Evolutionary conservation across 257 asterid species (phyloP), one percentile per base, ranked within the genome.

Genomic region (Solanum megistacrolobum): DNA sequence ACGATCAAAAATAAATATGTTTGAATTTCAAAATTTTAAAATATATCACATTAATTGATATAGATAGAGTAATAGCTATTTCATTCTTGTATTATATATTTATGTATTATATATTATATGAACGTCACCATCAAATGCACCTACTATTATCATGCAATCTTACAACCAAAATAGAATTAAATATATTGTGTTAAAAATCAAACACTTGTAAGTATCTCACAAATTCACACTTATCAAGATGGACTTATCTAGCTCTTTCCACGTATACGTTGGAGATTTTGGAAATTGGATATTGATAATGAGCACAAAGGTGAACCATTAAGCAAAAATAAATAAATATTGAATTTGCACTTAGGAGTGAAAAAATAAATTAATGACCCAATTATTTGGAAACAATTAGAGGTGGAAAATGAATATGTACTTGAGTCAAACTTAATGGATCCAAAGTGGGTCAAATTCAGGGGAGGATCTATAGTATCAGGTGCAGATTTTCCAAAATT

Each of bases 51-150:
- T 12, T 0, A 43, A 43, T 43, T 43, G 52, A 43, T 0, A 43
- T 1, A 12, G 52, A 43, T 12, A 12, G 52, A 62, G 31, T 85
- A 39, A 21, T 85, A 55, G 18, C 66, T 32, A 39, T 73, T 79
- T 27, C 41, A 29, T n/a, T 12, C 84, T n/a, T 65, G 35, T 86
- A 79, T 81, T 88, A 31, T 84, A 13, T n/a, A 62, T 62, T 6
- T 86, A 86, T 43, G 3, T 83, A 78, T 79, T 88, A 58, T 84
- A 6, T 5, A 66, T n/a, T 38, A 16, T 18, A 85, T 20, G 65
- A n/a, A 71, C 13, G 92, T 91, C 92, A 35, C 86, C 79, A 6
- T 91, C 93, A 82, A 25, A 85, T 34, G 83, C 85, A 89, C 66
- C 66, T 27, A 88, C 43, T 5, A 66, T 34, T 36, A 46, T 85